Evolutionary conservation across 2,329 filamentous ascomycete genomes (phyloP).

Genomic region (Aspergillus pseudonomiae): DNA sequence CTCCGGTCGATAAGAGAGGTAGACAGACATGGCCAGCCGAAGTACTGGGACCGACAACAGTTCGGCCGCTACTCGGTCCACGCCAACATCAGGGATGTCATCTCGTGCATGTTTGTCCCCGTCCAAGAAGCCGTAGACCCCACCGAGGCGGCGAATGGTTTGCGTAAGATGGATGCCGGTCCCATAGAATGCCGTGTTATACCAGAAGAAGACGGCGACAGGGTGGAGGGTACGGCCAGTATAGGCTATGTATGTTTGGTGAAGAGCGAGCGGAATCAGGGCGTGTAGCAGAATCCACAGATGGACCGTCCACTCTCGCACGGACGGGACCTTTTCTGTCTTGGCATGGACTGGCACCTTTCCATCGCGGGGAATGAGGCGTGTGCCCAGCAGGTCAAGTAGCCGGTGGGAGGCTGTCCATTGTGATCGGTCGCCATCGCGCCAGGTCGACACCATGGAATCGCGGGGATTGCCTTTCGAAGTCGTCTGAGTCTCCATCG

Average conservation of each 20-base stretch:
- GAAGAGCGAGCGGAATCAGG: neutral
- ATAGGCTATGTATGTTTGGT: neutral
- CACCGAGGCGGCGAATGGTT: neutral
- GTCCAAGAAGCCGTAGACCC: neutral
- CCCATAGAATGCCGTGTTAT: neutral
- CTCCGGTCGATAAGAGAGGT: neutral
- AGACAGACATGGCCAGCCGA: neutral
- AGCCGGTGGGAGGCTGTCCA: neutral
- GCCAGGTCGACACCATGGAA: neutral
- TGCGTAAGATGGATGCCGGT: neutral
- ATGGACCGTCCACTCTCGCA: neutral
- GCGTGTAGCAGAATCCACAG: neutral
- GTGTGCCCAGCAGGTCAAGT: neutral
- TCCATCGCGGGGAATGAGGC: neutral
- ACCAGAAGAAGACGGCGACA: neutral
- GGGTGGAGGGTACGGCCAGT: neutral
- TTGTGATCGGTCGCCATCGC: neutral
- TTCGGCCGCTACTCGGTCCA: neutral
- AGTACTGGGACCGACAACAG: neutral
- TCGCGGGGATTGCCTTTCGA: neutral
- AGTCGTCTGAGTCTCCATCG: neutral
- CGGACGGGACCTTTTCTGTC: neutral
- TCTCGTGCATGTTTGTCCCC: neutral
- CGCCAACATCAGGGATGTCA: neutral
- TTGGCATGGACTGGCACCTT: neutral